These are phyloP conservation scores for Alternaria arborescens DNA, from an alignment of 2,329 filamentous ascomycete genomes.

Conservation along the genomic window DNA sequence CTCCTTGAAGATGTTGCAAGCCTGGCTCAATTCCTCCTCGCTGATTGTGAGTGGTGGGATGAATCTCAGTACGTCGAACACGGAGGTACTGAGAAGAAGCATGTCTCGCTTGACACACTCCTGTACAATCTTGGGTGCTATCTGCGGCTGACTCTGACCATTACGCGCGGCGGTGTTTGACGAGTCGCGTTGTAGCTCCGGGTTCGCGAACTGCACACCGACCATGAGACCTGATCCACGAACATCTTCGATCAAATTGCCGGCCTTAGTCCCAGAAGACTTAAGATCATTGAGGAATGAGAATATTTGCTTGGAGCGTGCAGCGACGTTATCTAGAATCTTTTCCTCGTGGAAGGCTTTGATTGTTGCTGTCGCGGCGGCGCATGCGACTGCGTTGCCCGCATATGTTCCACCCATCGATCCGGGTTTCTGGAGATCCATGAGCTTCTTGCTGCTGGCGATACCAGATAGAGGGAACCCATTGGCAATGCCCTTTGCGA, in stretches of 20 bases:
- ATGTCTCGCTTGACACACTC: constrained; percentile 42
- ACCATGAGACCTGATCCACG: constrained; percentile 41
- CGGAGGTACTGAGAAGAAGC: constrained; percentile 42
- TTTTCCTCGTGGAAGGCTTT: constrained; percentile 40
- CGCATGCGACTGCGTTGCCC: constrained; percentile 41
- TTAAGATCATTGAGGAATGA: constrained; percentile 36
- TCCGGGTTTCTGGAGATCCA: constrained; percentile 41
- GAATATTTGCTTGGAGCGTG: constrained; percentile 39
- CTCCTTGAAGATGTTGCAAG: constrained; percentile 38
- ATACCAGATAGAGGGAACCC: constrained; percentile 43
- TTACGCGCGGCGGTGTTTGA: constrained; percentile 29
- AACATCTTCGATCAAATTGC: constrained; percentile 40
- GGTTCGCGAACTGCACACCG: constrained; percentile 38
- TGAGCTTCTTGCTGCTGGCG: constrained; percentile 36
- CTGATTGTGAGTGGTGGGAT: constrained; percentile 41
- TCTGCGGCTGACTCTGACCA: constrained; percentile 31
- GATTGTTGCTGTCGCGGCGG: constrained; percentile 38
- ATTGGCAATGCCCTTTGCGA: constrained; percentile 48
- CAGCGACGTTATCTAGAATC: constrained; percentile 38
- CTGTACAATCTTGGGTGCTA: constrained; percentile 39
- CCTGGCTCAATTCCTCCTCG: constrained; percentile 37
- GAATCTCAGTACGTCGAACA: constrained; percentile 41
- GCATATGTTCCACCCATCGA: constrained; percentile 44
- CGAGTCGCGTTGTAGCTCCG: constrained; percentile 27
- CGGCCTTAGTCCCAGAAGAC: constrained; percentile 34